phyloP scores from a whole-genome alignment of 345 rosid genomes.

The Gynandropsis gynandra region DNA sequence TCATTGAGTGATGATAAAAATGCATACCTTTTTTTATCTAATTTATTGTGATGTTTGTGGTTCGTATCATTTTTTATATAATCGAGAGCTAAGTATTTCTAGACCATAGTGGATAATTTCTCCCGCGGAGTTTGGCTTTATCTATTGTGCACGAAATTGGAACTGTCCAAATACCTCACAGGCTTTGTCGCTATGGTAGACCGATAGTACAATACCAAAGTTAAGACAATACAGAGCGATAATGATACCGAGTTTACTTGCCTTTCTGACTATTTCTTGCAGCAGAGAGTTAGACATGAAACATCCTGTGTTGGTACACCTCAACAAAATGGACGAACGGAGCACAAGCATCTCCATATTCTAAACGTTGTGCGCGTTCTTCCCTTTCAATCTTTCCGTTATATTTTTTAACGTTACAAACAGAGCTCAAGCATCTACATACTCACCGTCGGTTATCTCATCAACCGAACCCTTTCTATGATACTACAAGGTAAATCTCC shows the following conservation, averaged over 20 bases:
- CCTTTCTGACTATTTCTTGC: neutral
- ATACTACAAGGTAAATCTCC: no score
- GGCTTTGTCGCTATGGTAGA: neutral
- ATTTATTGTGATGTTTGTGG: neutral
- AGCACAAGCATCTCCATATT: no score
- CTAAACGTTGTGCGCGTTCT: no score
- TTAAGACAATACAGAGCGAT: neutral
- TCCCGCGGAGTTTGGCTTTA: neutral
- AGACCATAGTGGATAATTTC: neutral
- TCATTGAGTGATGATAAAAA: neutral
- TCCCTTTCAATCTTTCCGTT: no score
- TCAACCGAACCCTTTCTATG: no score
- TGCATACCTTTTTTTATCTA: neutral
- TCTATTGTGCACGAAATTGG: neutral
- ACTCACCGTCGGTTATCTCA: no score
- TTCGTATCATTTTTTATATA: neutral
- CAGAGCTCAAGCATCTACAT: no score
- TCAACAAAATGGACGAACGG: no score
- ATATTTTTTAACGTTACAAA: no score
- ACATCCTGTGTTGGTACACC: neutral
- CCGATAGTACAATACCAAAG: neutral
- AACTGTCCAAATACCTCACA: accelerated
- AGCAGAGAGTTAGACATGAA: neutral
- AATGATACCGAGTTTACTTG: neutral
- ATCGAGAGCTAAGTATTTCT: neutral